phyloP scores from a whole-genome alignment of 495 filamentous ascomycete species.

The Neurospora sp. region DNA sequence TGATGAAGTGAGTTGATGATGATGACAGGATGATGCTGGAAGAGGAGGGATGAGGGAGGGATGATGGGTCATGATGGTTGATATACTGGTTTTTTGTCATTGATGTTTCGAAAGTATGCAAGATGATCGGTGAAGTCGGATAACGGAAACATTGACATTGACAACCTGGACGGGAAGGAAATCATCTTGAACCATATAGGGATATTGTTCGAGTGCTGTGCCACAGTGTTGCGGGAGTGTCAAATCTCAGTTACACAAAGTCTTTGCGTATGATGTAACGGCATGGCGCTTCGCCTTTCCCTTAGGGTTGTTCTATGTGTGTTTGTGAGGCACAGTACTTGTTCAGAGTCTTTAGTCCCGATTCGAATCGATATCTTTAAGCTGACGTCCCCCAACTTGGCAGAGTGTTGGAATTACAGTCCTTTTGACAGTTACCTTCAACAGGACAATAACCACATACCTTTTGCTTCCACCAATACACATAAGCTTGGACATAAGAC shows the following conservation, averaged over 20 bases:
- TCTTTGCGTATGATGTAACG: neutral
- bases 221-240: neutral
- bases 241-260: neutral
- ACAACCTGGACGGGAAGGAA: neutral
- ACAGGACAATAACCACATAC: neutral
- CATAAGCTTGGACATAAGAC: neutral
- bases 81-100: neutral
- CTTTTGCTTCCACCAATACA: too few relatives aligned
- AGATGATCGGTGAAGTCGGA: neutral
- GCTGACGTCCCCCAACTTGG: neutral
- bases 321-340: neutral
- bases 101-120: neutral
- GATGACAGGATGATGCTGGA: neutral
- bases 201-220: neutral
- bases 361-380: neutral
- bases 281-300: neutral
- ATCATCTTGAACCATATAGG: neutral
- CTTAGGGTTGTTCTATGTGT: neutral
- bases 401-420: neutral
- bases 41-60: neutral
- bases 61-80: neutral
- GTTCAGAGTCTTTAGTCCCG: neutral
- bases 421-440: neutral
- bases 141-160: neutral
- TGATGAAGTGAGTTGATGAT: neutral